phyloP scores from a whole-genome alignment of 345 rosid genomes.

The Noccaea bulbosa region DNA sequence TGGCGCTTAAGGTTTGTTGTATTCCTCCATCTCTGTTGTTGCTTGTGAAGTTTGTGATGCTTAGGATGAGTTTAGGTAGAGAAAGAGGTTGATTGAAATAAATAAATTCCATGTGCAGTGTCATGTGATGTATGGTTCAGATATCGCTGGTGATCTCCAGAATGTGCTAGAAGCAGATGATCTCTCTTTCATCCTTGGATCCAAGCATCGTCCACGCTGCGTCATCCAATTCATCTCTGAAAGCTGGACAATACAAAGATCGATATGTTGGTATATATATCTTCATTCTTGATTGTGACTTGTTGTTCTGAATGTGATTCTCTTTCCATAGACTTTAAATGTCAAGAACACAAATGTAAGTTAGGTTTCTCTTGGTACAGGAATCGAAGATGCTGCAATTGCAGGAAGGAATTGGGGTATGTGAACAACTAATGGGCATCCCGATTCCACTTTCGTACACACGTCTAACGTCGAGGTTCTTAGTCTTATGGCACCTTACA shows the following conservation, averaged over 20 bases:
- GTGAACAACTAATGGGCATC: conserved; percentile 82
- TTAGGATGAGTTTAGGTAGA: conserved; percentile 16
- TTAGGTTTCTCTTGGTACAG: conserved; percentile 57
- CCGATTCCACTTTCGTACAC: conserved; percentile 97
- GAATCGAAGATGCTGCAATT: conserved; percentile 73
- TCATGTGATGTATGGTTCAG: conserved; percentile 77
- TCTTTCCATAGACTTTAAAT: too few species aligned
- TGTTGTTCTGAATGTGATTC: too few species aligned
- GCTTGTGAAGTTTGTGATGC: background rate
- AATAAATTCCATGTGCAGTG: conserved; percentile 60
- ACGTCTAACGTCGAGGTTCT: conserved; percentile 90
- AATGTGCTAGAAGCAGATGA: conserved; percentile 74
- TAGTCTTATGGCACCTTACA: conserved; percentile 94
- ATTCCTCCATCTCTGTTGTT: background rate
- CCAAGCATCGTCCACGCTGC: conserved; percentile 83
- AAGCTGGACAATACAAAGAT: too few species aligned
- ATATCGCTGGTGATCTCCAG: conserved; percentile 63
- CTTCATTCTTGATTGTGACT: too few species aligned
- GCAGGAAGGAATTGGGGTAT: conserved; percentile 85
- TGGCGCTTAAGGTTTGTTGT: conserved; percentile 75
- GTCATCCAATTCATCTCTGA: conserved; percentile 79
- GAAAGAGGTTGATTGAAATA: conserved; percentile 6
- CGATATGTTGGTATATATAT: too few species aligned
- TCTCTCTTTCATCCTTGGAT: conserved; percentile 65
- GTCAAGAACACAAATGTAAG: too few species aligned